Evolutionary conservation across 192 early-diverging fungal species (phyloP).

Genomic region (Radiomyces spectabilis): DNA sequence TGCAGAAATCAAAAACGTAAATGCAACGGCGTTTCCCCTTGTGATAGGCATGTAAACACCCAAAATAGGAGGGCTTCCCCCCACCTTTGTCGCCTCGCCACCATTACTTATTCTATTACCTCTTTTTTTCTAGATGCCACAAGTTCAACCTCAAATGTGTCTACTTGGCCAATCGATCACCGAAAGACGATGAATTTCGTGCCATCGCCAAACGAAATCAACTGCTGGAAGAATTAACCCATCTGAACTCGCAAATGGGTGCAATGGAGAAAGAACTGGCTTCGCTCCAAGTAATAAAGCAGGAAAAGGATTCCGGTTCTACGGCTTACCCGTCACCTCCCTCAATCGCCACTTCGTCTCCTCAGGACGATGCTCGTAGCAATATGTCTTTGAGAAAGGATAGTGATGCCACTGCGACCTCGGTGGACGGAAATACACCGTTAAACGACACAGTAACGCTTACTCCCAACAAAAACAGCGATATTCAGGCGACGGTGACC

Average conservation of each 20-base stretch:
- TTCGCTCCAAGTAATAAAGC: neutral
- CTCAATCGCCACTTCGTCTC: no score
- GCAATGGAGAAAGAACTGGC: neutral
- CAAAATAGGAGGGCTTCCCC: no score
- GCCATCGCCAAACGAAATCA: neutral
- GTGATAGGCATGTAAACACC: constrained; percentile 9
- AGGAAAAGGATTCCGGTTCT: no score
- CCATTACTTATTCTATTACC: neutral
- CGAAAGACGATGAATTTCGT: constrained; percentile 7
- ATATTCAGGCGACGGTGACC: neutral
- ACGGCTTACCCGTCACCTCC: no score
- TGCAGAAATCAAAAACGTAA: constrained; percentile 13
- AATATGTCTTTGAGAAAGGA: no score
- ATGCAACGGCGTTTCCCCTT: constrained; percentile 2
- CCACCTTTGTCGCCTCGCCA: neutral
- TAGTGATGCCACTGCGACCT: no score
- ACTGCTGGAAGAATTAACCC: neutral
- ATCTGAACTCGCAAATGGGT: neutral
- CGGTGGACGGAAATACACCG: no score
- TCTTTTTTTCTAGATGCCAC: neutral
- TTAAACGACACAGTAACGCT: no score
- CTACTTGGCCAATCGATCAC: neutral
- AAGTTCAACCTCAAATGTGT: neutral
- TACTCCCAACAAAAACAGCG: neutral
- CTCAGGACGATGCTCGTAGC: no score